Base-by-base conservation (phyloP, 78 protist species). In the Monosiga brevicollis region DNA sequence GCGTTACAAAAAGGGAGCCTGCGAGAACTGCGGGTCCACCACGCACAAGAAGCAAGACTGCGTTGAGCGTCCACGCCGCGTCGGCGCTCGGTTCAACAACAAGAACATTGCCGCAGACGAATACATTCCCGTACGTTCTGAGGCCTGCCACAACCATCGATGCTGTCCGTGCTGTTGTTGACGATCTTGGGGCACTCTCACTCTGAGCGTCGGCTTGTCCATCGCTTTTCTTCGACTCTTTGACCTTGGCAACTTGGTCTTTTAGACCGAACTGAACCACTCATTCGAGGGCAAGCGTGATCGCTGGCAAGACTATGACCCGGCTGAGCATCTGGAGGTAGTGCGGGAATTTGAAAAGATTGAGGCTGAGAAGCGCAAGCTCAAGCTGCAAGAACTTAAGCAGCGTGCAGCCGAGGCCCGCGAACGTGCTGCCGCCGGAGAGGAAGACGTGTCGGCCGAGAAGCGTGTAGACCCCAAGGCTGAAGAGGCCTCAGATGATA, bases 1-100 rank as follows among this genome's bases (percentile, higher is more conserved):
- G 0, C 92, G 85, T 74, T 97, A 41, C 77, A 76, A 97, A 26
- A 94, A 94, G 78, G 99, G 99, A n/a, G 99, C 99, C 1, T 98
- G 99, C 40, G 85, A 82, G 23, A 98, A 98, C 87, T 98, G 99
- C 76, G 99, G 99, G 10, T 92, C 99, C 34, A 92, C 92, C 94
- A 91, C 97, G 10, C 99, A 98, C 89, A 79, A 42, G 35, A 73
- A 87, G 43, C 34, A 77, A 81, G 94, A 90, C 54, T 96, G 98
- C 79, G 55, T 86, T 38, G 98, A 97, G 40, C 83, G 98, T 34
- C 98, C 98, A 10, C 84, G 98, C 41, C 78, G 76, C n/a, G 39
- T 70, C 0, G 94, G 95, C n/a, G 99, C 99, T 0, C 91, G 82
- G 71, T 83, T 62, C 54, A 83, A 97, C 9, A 83, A 83, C 2